A percentile compares a stretch with the other conserved stretches of the same genome.
phyloP scores from a whole-genome alignment of 1,139 yeast genomes.

The Zygosaccharomyces sapae region DNA sequence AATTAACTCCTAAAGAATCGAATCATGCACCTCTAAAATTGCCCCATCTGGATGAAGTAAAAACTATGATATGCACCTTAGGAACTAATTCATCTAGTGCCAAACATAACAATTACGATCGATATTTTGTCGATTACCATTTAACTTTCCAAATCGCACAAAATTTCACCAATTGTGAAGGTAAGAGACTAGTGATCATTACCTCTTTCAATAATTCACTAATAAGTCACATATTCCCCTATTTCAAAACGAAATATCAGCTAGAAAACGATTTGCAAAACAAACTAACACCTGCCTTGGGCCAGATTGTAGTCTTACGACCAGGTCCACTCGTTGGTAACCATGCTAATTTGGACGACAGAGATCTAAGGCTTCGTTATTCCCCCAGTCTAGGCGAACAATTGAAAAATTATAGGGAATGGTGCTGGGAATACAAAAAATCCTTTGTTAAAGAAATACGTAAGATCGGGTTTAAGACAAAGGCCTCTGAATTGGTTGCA shows the following conservation, averaged over 20 bases:
- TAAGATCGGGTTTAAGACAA: slow-evolving; percentile 21
- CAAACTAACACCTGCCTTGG: slow-evolving; percentile 18
- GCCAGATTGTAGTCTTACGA: slow-evolving; percentile 28
- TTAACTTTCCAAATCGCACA: slow-evolving; percentile 20
- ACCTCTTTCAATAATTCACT: slow-evolving; percentile 33
- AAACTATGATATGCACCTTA: slow-evolving; percentile 19
- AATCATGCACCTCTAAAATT: slow-evolving; percentile 1
- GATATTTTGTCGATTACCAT: slow-evolving; percentile 24
- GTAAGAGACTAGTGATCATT: slow-evolving; percentile 23
- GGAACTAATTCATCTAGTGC: slow-evolving; percentile 15
- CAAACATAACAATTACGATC: slow-evolving; percentile 6
- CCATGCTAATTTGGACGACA: slow-evolving; percentile 12
- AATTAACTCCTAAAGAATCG: slow-evolving; percentile 2
- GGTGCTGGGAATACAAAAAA: slow-evolving; percentile 13
- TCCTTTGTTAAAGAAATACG: slow-evolving; percentile 16
- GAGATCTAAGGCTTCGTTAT: slow-evolving; percentile 5
- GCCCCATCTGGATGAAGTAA: slow-evolving; percentile 13
- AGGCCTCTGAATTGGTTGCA: slow-evolving; percentile 23
- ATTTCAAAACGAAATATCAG: slow-evolving; percentile 26
- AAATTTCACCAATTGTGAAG: slow-evolving; percentile 14
- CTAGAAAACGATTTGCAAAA: slow-evolving; percentile 28
- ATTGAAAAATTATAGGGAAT: slow-evolving; percentile 9
- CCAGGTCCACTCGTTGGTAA: slow-evolving; percentile 37
- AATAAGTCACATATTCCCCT: slow-evolving; percentile 26
- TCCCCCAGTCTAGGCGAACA: slow-evolving; percentile 10